These are phyloP conservation scores for Aspergillus ochraceoroseus DNA, from an alignment of 2,329 filamentous ascomycete genomes.

Conservation along the genomic window DNA sequence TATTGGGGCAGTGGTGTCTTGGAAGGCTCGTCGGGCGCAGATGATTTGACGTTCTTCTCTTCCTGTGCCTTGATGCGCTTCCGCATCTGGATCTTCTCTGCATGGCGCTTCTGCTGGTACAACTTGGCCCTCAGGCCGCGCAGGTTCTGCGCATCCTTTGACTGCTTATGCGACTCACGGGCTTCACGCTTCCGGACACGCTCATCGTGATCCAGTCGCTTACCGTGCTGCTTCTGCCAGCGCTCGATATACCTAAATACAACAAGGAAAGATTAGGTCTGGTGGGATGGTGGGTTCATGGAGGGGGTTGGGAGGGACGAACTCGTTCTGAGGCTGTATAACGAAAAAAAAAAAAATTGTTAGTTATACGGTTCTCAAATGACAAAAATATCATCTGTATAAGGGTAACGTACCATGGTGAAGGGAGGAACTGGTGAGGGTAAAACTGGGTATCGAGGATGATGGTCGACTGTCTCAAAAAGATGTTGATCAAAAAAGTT, in stretches of 20 bases:
- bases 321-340: conserved; percentile 43
- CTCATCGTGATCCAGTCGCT: conserved; percentile 76
- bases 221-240: conserved; percentile 62
- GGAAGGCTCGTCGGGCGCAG: conserved; percentile 69
- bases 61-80: conserved; percentile 93
- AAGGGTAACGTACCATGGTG: conserved; percentile 31
- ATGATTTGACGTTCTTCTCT: conserved; percentile 89
- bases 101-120: conserved; percentile 85
- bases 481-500: conserved; percentile 20
- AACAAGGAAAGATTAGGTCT: conserved; percentile 17
- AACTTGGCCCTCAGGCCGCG: conserved; percentile 88
- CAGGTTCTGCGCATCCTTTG: conserved; percentile 87
- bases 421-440: conserved; percentile 15
- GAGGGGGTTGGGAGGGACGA: conserved; percentile 25
- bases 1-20: conserved; percentile 81
- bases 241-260: conserved; percentile 61
- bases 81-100: conserved; percentile 98
- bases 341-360: conserved; percentile 5
- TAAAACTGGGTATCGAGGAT: conserved; percentile 3
- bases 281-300: conserved; percentile 13
- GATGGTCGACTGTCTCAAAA: conserved; percentile 12
- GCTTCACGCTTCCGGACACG: conserved; percentile 79
- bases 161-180: conserved; percentile 82
- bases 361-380: conserved; percentile 2
- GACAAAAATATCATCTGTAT: background rate